Percentiles rank a stretch among this genome's conserved stretches.
These are phyloP conservation scores for Tothia fuscella DNA, from an alignment of 2,329 filamentous ascomycete species.

Conservation along the genomic window DNA sequence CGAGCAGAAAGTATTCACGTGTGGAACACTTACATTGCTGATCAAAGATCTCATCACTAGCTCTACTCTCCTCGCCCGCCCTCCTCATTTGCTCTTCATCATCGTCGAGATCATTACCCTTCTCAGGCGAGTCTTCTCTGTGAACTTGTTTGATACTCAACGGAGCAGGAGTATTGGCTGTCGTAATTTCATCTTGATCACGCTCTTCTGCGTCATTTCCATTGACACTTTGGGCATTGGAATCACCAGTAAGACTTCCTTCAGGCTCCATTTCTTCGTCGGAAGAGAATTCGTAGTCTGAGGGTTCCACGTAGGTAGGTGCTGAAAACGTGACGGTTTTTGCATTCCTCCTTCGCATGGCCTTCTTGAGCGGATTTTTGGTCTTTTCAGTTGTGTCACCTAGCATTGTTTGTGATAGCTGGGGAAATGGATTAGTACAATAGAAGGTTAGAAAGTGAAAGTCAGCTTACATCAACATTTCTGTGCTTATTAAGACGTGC, in stretches of 20 bases:
- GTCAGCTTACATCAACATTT: conserved; percentile 74
- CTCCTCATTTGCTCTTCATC: conserved; percentile 1
- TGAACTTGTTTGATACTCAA: conserved; percentile 24
- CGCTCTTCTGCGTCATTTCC: conserved; percentile 3
- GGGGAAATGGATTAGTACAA: conserved; percentile 3
- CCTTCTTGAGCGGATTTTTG: conserved; percentile 71
- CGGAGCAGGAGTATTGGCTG: conserved; percentile 26
- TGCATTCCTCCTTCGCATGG: conserved; percentile 67
- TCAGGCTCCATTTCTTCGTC: too few relatives aligned
- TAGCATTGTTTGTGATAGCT: conserved; percentile 60
- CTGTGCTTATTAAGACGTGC: conserved; percentile 94
- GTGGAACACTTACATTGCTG: conserved; percentile 24
- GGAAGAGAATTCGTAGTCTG: conserved; percentile 72
- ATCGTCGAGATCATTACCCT: conserved; percentile 12
- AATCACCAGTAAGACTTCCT: conserved; percentile 38
- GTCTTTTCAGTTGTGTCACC: conserved; percentile 66
- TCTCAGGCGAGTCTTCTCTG: conserved; percentile 17
- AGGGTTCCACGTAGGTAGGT: conserved; percentile 79
- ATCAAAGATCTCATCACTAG: conserved; percentile 56
- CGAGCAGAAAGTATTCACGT: not conserved
- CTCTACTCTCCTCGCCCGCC: conserved; percentile 26
- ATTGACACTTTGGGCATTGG: not conserved
- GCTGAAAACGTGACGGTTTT: conserved; percentile 81
- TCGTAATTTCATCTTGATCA: conserved; percentile 14
- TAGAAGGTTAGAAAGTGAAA: not conserved